Conservation (phyloP, 2,329 filamentous ascomycete species). For the Xylariaceae sp. region DNA sequence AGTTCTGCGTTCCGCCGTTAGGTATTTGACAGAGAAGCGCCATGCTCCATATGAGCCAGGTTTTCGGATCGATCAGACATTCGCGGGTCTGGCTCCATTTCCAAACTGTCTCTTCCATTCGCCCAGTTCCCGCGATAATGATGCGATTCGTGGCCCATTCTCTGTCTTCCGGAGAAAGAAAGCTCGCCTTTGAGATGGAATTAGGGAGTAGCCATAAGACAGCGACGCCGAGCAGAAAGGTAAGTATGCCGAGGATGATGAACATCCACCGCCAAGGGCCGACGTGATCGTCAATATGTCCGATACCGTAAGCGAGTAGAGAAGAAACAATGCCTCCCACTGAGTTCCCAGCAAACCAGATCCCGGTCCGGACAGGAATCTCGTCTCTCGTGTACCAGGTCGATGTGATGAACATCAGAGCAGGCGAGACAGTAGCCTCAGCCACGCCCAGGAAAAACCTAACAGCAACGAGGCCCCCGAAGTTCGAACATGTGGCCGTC, state of each 20-base stretch:
- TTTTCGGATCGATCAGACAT: conserved; percentile 55
- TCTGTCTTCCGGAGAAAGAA: conserved; percentile 52
- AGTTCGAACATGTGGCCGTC: conserved; percentile 45
- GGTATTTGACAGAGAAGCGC: conserved; percentile 54
- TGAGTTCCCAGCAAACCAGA: conserved; percentile 53
- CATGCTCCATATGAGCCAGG: conserved; percentile 55
- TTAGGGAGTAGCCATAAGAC: conserved; percentile 49
- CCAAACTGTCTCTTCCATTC: conserved; percentile 46
- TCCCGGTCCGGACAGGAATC: conserved; percentile 49
- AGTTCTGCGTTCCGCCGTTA: conserved; percentile 58
- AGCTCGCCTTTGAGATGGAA: conserved; percentile 50
- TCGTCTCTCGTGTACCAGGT: conserved; percentile 56
- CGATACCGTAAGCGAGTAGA: conserved; percentile 52
- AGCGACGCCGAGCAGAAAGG: conserved; percentile 48
- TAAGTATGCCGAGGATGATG: conserved; percentile 48
- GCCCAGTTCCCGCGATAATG: conserved; percentile 48
- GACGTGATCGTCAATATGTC: conserved; percentile 46
- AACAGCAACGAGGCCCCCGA: conserved; percentile 45
- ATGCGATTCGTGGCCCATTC: conserved; percentile 44
- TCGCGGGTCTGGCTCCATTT: conserved; percentile 49
- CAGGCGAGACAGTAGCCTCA: conserved; percentile 52
- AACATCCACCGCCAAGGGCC: conserved; percentile 57
- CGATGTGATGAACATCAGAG: conserved; percentile 52
- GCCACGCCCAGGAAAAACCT: conserved; percentile 52
- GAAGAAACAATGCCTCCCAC: conserved; percentile 46